A percentile compares a stretch with the other conserved stretches of the same genome.
Conservation (phyloP, 2,329 filamentous ascomycete genomes). For the Diaporthe citri region DNA sequence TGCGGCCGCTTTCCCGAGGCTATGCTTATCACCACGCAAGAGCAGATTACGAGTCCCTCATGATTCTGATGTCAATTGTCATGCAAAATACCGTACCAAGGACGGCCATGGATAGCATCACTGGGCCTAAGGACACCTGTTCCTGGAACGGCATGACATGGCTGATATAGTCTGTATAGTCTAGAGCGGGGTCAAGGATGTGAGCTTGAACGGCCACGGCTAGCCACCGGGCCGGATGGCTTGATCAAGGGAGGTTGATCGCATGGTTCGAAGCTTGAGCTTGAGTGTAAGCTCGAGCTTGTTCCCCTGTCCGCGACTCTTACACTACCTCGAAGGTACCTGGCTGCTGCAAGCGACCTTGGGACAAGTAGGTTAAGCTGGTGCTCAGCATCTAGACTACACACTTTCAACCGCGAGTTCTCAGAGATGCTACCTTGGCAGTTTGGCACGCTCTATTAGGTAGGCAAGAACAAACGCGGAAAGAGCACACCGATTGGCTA, state of each 20-base stretch:
- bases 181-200: conserved; percentile 23
- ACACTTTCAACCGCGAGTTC: not conserved
- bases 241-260: conserved; percentile 6
- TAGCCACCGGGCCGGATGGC: conserved; percentile 19
- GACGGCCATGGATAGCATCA: not conserved
- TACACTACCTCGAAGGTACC: not conserved
- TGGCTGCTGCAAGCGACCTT: not conserved
- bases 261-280: conserved; percentile 31
- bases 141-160: conserved; percentile 4
- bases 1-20: conserved; percentile 16
- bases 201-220: conserved; percentile 19
- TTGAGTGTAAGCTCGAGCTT: conserved; percentile 27
- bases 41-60: conserved; percentile 17
- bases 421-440: not conserved
- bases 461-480: not conserved
- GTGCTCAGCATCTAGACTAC: not conserved
- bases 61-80: conserved; percentile 14
- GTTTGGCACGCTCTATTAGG: not conserved
- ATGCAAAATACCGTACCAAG: not conserved
- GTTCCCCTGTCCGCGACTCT: not conserved
- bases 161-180: not conserved
- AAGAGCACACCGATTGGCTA: not conserved
- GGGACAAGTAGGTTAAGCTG: not conserved
- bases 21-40: not conserved
- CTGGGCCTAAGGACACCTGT: not conserved